Conservation (phyloP, 2,329 filamentous ascomycete species). For the Myriosclerotinia scirpicola region DNA sequence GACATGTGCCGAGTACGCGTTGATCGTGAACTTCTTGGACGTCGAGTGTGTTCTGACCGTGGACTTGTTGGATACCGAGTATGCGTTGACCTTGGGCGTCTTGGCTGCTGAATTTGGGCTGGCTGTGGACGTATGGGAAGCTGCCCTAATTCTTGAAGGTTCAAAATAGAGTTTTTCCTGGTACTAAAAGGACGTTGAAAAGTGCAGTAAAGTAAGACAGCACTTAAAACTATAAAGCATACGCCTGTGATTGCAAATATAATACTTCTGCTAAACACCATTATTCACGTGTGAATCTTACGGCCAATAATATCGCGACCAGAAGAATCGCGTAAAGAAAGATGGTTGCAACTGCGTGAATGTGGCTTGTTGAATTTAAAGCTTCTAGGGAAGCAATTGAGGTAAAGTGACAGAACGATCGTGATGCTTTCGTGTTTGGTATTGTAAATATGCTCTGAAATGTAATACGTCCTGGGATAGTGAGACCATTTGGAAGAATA, state of each 20-base stretch:
- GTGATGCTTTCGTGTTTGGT: not conserved
- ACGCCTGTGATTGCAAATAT: conserved; percentile 1
- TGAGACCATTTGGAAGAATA: not conserved
- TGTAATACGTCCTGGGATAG: not conserved
- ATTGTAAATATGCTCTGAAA: not conserved
- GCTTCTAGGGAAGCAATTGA: not conserved
- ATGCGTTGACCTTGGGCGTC: not conserved
- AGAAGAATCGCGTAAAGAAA: not conserved
- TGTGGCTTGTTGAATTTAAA: not conserved
- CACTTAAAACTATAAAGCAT: conserved; percentile 7
- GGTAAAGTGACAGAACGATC: not conserved
- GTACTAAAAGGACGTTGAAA: not conserved
- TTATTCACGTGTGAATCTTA: not conserved
- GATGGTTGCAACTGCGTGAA: not conserved
- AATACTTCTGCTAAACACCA: not conserved
- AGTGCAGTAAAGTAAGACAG: not conserved
- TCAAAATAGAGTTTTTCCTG: not conserved
- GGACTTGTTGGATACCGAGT: too few species aligned
- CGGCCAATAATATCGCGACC: not conserved
- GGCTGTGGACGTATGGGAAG: not conserved
- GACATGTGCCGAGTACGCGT: not conserved
- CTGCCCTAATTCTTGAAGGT: not conserved
- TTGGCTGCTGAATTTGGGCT: not conserved
- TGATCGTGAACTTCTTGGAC: not conserved
- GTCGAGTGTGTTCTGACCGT: not conserved